Conservation (phyloP, 306 rosid genomes). For the Cercis canadensis region DNA sequence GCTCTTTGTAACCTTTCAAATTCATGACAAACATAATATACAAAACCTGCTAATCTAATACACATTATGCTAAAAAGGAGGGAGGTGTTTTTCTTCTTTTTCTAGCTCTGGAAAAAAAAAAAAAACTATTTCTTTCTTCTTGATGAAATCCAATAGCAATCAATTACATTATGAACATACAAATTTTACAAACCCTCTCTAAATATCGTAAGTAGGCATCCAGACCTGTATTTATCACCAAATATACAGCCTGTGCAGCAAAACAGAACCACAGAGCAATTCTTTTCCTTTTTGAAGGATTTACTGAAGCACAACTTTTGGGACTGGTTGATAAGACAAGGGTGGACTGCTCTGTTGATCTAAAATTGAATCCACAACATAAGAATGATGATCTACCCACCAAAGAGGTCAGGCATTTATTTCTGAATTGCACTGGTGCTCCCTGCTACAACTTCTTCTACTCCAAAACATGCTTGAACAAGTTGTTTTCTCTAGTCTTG, state of each 20-base stretch:
- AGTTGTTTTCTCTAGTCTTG: constrained; percentile 70
- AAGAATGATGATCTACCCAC: constrained; percentile 21
- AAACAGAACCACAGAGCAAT: constrained; percentile 44
- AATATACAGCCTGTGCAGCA: constrained; percentile 46
- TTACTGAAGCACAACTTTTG: constrained; percentile 8
- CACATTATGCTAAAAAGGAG: constrained; percentile 1
- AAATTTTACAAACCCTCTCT: constrained; percentile 38
- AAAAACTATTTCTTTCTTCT: constrained; percentile 34
- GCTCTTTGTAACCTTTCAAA: constrained; percentile 29
- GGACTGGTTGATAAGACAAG: constrained; percentile 27
- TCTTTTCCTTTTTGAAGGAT: constrained; percentile 21
- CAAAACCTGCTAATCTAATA: constrained; percentile 18
- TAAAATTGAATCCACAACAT: constrained; percentile 40
- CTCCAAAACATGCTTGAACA: constrained; percentile 96
- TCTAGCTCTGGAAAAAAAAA: not conserved
- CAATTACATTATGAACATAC: constrained; percentile 37
- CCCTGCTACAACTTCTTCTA: constrained; percentile 96
- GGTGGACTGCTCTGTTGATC: constrained; percentile 14
- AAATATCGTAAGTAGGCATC: constrained; percentile 34
- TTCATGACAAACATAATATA: constrained; percentile 32
- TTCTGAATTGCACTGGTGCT: constrained; percentile 95
- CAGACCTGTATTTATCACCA: constrained; percentile 44
- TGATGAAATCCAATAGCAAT: constrained; percentile 45
- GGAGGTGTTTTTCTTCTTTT: constrained; percentile 1
- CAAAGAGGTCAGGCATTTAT: constrained; percentile 69